Conservation (phyloP, 129 eudicot species). For the Helianthus tuberosus region DNA sequence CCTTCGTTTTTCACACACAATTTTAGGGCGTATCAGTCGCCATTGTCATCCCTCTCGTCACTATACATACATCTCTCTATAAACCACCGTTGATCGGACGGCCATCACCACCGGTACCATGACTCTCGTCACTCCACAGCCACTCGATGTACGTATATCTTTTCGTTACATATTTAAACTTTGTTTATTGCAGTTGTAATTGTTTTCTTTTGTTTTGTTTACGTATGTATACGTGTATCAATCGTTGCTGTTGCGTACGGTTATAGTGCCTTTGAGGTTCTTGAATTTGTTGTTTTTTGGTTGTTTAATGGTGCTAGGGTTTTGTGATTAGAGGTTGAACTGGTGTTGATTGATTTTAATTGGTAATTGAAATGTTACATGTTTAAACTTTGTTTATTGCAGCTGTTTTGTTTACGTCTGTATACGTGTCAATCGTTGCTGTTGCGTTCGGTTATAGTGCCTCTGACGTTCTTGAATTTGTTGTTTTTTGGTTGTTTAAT, state of each 20-base stretch:
- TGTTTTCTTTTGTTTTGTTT: not conserved
- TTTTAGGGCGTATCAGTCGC: slow-evolving; percentile 39
- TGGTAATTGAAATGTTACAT: too few relatives aligned
- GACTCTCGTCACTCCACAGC: slow-evolving; percentile 87
- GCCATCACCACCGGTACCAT: slow-evolving; percentile 39
- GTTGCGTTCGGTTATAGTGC: slow-evolving; percentile 29
- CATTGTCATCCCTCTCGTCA: slow-evolving; percentile 31
- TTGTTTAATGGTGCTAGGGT: too few relatives aligned
- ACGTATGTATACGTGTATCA: not conserved
- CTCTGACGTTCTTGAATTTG: not conserved
- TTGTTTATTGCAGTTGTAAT: not conserved
- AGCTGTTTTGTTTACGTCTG: not conserved
- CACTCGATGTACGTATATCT: slow-evolving; percentile 58
- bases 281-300: not conserved
- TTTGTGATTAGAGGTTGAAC: not conserved
- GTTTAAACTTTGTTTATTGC: not conserved
- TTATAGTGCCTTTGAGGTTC: slow-evolving; percentile 32
- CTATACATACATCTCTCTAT: not conserved
- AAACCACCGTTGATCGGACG: slow-evolving; percentile 50
- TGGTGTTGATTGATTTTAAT: too few relatives aligned
- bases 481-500: too few relatives aligned
- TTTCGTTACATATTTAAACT: not conserved
- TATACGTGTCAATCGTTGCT: not conserved
- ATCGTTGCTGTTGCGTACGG: not conserved
- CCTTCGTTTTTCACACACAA: slow-evolving; percentile 26